These are phyloP conservation scores for Anacardium occidentale DNA, from an alignment of 345 rosid species.

Conservation along the genomic window DNA sequence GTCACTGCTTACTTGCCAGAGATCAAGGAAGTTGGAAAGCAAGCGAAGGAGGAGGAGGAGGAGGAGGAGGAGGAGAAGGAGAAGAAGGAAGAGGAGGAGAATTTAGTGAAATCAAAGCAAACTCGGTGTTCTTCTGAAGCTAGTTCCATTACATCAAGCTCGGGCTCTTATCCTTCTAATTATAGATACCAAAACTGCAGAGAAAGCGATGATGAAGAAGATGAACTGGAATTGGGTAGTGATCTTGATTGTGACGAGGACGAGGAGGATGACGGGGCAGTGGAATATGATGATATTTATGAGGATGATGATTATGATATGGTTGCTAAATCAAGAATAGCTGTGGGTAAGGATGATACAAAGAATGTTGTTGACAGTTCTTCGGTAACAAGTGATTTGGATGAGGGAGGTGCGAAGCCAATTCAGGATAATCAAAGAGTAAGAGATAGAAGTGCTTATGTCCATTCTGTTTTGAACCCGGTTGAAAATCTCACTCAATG, in stretches of 20 bases:
- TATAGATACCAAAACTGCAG: slow-evolving; percentile 65
- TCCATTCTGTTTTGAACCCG: slow-evolving; percentile 71
- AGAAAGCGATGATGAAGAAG: slow-evolving; percentile 71
- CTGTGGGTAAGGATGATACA: slow-evolving; percentile 8
- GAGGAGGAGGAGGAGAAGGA: no score
- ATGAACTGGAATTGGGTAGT: slow-evolving; percentile 38
- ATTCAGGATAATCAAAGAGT: slow-evolving; percentile 31
- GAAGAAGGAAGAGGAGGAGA: slow-evolving; percentile 14
- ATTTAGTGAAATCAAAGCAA: slow-evolving; percentile 28
- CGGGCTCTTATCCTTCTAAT: slow-evolving; percentile 57
- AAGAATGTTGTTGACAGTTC: slow-evolving; percentile 29
- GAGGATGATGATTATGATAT: slow-evolving; percentile 29
- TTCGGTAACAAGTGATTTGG: slow-evolving; percentile 7
- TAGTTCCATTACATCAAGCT: slow-evolving; percentile 43
- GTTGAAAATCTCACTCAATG: slow-evolving; percentile 94
- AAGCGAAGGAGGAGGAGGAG: slow-evolving; percentile 16
- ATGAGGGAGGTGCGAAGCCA: slow-evolving; percentile 30
- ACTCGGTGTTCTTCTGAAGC: slow-evolving; percentile 50
- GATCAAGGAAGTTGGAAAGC: slow-evolving; percentile 28
- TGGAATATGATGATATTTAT: slow-evolving; percentile 31
- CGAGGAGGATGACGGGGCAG: slow-evolving; percentile 17
- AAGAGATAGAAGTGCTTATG: slow-evolving; percentile 49
- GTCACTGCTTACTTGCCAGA: slow-evolving; percentile 32
- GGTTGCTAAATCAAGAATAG: slow-evolving; percentile 17
- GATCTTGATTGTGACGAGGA: slow-evolving; percentile 40